Evolutionary conservation across 495 filamentous ascomycete species (phyloP), one percentile per base, ranked within the genome.

Genomic region (Tuber umbilicatum): DNA sequence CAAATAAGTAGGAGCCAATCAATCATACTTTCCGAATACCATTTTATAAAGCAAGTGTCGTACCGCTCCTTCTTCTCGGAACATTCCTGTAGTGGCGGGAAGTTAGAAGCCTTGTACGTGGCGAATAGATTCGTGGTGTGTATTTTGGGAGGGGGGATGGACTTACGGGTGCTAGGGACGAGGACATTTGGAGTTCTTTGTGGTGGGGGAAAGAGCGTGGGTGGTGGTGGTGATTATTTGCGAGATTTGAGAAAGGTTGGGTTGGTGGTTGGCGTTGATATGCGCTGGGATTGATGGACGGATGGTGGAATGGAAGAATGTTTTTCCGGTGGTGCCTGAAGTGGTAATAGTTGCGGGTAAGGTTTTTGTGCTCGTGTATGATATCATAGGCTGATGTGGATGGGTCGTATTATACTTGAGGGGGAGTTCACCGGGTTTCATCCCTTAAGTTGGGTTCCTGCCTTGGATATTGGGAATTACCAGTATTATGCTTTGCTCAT

Each of bases 11-110:
- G 23, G 42, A 40, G 23, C 47, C 39, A 68, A 37, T 67, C 39
- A 68, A 37, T 73, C 86, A 73, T 86, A 91, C 91, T 92, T 81
- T 93, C 91, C 74, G 90, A 92, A 83, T 92, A 93, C 91, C 91
- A 93, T 78, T 91, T 92, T 50, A 93, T 85, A 75, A 93, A 93
- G 81, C 91, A 93, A 75, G 86, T 89, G 76, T 93, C 91, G 80
- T 93, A 93, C 81, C 87, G 90, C 35, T 82, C 81, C 38, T 82
- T 81, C 82, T 85, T 77, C 74, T 82, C 81, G n/a, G 81, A 82
- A 60, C 81, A 82, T 74, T 82, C 78, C 80, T 81, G 74, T 27
- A 41, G 16, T 19, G 27, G 69, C 47, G 55, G 69, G 70, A 35
- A 76, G 69, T 81, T 74, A 78, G 75, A 70, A 39, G 75, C 78